Base-by-base conservation (phyloP, 2,329 filamentous ascomycete species). In the Pseudocercospora cruenta region DNA sequence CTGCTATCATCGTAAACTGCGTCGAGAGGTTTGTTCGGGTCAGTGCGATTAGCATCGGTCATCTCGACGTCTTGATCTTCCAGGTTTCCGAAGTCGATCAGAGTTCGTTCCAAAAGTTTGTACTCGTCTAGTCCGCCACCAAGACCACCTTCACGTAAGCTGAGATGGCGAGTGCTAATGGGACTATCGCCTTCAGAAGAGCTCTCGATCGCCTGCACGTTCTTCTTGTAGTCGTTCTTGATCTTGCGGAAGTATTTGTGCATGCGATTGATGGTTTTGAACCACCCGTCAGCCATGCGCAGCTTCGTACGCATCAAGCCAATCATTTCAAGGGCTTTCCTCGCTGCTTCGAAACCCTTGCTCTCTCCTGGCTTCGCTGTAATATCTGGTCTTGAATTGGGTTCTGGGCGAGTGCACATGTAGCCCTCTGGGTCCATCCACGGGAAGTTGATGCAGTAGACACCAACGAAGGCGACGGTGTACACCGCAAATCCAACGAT, bases 401-500 rank as follows among this genome's bases (percentile, higher is more conserved):
- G 66, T 24, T 55, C 63, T 16, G 60, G 59, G 21, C 16, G 36
- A 8, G 72, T 75, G 65, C 81, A 80, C 71, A 91, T 85, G 72
- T 86, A 84, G 2, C 81, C 78, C 10, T 85, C 79, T 0, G 80
- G 81, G 70, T 92, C 90, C 87, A 92, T 91, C 64, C 86, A 84
- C 0, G 88, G 88, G 64, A 92, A 92, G 72, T 88, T 86, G 53
- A 83, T 82, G 10, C 86, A 87, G 74, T 92, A 92, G 2, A 91
- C 82, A 36, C 88, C 81, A 16, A 87, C 83, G 71, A 91, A 90
- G 0, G 86, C 85, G 0, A 89, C 88, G 10, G 85, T 86, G 82
- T 89, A 92, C 45, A 90, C 82, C 2, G 89, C 86, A 72, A 91
- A 92, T 3, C 87, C 83, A 3, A 89, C 84, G 36, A 91, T 83